Evolutionary conservation across 345 rosid genomes (phyloP), one percentile per base, ranked within the genome.

Genomic region (Microthlaspi erraticum): DNA sequence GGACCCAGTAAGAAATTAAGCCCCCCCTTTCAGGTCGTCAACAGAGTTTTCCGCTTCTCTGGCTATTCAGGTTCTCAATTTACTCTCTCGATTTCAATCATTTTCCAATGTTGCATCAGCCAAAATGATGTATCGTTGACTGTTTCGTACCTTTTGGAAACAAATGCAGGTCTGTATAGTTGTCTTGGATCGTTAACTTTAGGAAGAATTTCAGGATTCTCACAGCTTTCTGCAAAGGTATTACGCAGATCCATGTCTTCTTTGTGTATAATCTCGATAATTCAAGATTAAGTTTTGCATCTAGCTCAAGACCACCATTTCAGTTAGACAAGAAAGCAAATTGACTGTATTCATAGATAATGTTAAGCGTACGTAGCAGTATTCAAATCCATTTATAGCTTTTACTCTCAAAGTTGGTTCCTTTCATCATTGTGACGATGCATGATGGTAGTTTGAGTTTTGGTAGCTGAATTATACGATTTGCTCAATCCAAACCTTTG

Each of bases 201-300:
- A 34, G 96, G 90, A 42, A 91, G 93, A 77, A 81, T 77, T 41
- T 81, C 85, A 3, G 88, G 80, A 80, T 89, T 63, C 74, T 89
- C 36, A 83, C 95, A 31, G 97, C 96, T 54, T 93, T 82, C 64
- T 83, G 64, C 73, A 91, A 85, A 88, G 98, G 97, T 93, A 79
- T 48, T 37, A 26, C 19, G 6, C 45, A 23, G 20, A 26, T 23
- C 49, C 48, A 36, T 64, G 8, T 73, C 72, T 58, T 38, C 20
- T 32, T 42, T 44, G 10, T 65, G 46, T 44, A 38, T 50, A 5
- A 2, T 68, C 1, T 39, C 7, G 5, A 18, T n/a, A 39, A 65
- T 46, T 37, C 31, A 36, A 54, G 48, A 14, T 72, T 52, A 26
- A 34, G 41, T 55, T 54, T 64, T 34, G 58, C 6, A 41, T 72